These are phyloP conservation scores for Murraya paniculata DNA, from an alignment of 345 rosid species.

Conservation along the genomic window DNA sequence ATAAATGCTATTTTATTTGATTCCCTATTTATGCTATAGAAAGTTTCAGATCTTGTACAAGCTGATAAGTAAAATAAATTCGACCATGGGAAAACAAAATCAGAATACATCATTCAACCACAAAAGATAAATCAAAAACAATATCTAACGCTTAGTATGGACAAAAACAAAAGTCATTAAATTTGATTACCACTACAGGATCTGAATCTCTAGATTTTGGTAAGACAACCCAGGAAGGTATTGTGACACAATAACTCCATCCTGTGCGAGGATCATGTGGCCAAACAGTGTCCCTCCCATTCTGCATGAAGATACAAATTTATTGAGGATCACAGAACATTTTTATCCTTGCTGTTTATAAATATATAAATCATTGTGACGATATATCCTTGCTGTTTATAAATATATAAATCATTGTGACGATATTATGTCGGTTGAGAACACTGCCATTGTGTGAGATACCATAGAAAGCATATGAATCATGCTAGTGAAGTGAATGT, in stretches of 20 bases:
- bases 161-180: constrained; percentile 28
- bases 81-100: background rate
- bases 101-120: constrained; percentile 4
- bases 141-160: constrained; percentile 28
- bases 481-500: background rate
- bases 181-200: constrained; percentile 86
- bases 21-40: background rate
- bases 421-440: background rate
- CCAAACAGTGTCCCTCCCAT: constrained; percentile 82
- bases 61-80: background rate
- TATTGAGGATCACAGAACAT: background rate
- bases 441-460: background rate
- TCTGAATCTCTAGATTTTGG: constrained; percentile 92
- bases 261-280: constrained; percentile 88
- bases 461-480: background rate
- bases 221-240: constrained; percentile 88
- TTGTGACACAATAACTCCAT: constrained; percentile 92
- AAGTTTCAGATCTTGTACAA: background rate
- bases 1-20: background rate
- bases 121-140: constrained; percentile 17
- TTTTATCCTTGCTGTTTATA: background rate
- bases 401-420: background rate
- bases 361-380: background rate
- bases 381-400: background rate
- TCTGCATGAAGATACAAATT: constrained; percentile 47